Base-by-base conservation (phyloP, 345 rosid genomes). In the Eucalyptus lansdowneana region DNA sequence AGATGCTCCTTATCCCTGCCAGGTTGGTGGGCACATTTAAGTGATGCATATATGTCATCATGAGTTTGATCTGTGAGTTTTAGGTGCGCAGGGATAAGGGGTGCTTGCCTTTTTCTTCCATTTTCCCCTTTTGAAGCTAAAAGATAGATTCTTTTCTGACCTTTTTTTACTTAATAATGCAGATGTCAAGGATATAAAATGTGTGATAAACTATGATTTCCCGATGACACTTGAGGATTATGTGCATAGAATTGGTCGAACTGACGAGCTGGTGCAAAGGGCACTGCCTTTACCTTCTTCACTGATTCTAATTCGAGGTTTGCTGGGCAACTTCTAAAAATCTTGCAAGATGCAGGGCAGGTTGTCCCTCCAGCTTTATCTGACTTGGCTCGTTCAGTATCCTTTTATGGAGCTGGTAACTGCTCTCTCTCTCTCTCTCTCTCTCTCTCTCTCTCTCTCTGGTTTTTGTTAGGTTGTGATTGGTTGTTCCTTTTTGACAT, bases 161-260 rank as follows among this genome's bases (percentile, higher is more conserved):
- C 22, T 88, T 86, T 87, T 88, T 17, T 42, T 9, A 50, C 67
- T 89, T 87, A 87, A 27, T 76, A 47, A 29, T 95, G 94, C 93
- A 98, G 99, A 98, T 95, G 99, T 98, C 92, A 98, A 98, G 96
- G 99, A 98, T 94, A 98, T 98, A 90, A 98, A 98, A 89, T 98
- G 98, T 92, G 99, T 98, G 91, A 93, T 98, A 91, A 98, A 98
- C 93, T 98, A 97, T 87, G 99, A 98, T 93, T 98, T 98, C 91
- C 99, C 99, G 49, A 89, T 98, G 37, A 94, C 96, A 87, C 94
- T 98, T 58, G 99, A 97, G 92, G 99, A 97, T 92, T 98, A 98
- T 91, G 93, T 98, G 86, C 99, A 98, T 91, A 96, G 99, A 94
- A 98, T 98, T 86, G 99, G 99, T 42, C 91, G 99, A 89, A 98